phyloP scores from a whole-genome alignment of 257 asterid species.

The Solanum virginianum region DNA sequence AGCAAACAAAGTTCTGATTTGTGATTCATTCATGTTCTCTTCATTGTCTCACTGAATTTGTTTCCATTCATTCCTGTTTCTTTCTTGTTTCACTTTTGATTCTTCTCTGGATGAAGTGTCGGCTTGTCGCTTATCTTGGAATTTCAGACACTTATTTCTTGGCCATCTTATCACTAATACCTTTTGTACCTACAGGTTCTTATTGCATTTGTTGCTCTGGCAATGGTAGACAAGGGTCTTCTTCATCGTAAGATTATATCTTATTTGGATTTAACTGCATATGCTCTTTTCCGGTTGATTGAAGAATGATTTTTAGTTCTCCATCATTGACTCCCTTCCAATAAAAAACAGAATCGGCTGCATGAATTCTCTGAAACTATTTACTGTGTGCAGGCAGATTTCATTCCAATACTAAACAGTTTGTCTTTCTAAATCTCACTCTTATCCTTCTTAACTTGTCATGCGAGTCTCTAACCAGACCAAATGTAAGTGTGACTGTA shows the following conservation, averaged over 20 bases:
- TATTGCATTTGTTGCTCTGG: slow-evolving; percentile 76
- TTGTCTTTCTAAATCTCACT: neutral
- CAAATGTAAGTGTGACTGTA: neutral
- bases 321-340: neutral
- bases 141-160: neutral
- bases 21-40: neutral
- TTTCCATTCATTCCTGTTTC: neutral
- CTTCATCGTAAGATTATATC: slow-evolving; percentile 54
- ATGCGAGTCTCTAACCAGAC: neutral
- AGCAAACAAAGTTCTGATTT: neutral
- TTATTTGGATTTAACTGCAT: neutral
- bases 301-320: neutral
- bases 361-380: neutral
- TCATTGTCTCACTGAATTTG: neutral
- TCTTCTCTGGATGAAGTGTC: neutral
- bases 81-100: neutral
- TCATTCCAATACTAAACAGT: neutral
- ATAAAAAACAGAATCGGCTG: neutral
- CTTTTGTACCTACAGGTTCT: slow-evolving; percentile 37
- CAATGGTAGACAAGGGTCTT: slow-evolving; percentile 86
- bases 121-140: neutral
- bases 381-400: neutral
- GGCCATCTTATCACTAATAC: neutral
- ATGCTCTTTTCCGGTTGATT: neutral
- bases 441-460: neutral